phyloP scores from a whole-genome alignment of 352 stramenopile genomes.

The Blastocystis hominis region DNA sequence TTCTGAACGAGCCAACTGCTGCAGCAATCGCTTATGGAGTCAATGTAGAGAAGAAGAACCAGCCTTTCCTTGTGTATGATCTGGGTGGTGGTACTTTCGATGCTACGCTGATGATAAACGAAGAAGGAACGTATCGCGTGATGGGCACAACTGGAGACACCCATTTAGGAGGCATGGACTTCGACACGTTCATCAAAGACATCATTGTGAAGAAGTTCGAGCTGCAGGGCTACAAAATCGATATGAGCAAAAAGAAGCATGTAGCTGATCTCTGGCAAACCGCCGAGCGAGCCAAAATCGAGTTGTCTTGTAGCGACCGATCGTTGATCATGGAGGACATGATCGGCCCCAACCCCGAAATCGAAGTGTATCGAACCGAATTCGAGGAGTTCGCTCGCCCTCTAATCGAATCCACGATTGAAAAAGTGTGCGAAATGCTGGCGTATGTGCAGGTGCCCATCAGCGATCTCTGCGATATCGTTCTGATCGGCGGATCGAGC shows the following conservation, averaged over 20 bases:
- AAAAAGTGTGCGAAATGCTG: conserved; percentile 83
- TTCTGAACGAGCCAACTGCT: conserved; percentile 54
- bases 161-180: conserved; percentile 76
- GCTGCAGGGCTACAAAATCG: conserved; percentile 62
- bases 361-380: conserved; percentile 84
- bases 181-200: conserved; percentile 88
- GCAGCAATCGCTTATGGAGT: conserved; percentile 55
- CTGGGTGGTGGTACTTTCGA: conserved; percentile 70
- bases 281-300: conserved; percentile 92
- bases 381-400: conserved; percentile 97
- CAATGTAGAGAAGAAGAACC: not conserved
- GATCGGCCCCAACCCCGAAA: conserved; percentile 87
- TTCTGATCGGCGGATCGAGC: conserved; percentile 93
- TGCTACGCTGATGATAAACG: conserved; percentile 63
- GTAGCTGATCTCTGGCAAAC: conserved; percentile 89
- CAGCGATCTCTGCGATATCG: conserved; percentile 90
- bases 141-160: conserved; percentile 73
- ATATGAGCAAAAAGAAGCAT: conserved; percentile 81
- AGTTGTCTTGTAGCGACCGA: conserved; percentile 82
- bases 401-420: conserved; percentile 96
- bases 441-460: conserved; percentile 87
- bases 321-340: conserved; percentile 87
- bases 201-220: conserved; percentile 93
- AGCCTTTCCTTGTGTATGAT: conserved; percentile 64
- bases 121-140: conserved; percentile 83